Conservation (phyloP, 345 rosid genomes). For the Durio zibethinus region DNA sequence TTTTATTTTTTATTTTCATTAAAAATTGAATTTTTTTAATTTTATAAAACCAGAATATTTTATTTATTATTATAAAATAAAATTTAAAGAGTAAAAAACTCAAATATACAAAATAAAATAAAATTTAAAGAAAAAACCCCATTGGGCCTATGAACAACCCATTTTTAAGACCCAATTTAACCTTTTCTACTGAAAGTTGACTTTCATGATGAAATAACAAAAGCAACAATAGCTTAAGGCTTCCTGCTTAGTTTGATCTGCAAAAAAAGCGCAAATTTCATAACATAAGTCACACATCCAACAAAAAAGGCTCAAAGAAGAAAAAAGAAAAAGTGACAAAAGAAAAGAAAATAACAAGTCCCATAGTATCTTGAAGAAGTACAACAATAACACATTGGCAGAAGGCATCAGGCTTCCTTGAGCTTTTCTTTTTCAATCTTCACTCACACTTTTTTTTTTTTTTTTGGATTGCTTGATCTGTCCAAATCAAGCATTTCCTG, state of each 20-base stretch:
- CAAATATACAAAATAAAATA: too few relatives aligned
- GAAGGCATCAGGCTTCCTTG: neutral
- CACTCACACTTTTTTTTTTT: neutral
- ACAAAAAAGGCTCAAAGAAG: neutral
- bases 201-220: neutral
- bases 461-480: neutral
- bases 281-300: neutral
- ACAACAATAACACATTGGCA: neutral
- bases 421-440: constrained; percentile 4
- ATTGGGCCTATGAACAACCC: neutral
- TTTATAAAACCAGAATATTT: too few relatives aligned
- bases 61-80: too few relatives aligned
- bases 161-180: neutral
- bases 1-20: too few relatives aligned
- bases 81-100: too few relatives aligned
- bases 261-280: neutral
- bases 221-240: neutral
- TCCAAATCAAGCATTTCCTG: neutral
- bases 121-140: too few relatives aligned
- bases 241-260: neutral
- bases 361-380: neutral
- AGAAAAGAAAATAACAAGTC: neutral
- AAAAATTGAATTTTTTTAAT: too few relatives aligned
- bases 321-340: neutral
- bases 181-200: neutral